Evolutionary conservation across 768 basidiomycete species (phyloP).

Genomic region (Paxillus involutus): DNA sequence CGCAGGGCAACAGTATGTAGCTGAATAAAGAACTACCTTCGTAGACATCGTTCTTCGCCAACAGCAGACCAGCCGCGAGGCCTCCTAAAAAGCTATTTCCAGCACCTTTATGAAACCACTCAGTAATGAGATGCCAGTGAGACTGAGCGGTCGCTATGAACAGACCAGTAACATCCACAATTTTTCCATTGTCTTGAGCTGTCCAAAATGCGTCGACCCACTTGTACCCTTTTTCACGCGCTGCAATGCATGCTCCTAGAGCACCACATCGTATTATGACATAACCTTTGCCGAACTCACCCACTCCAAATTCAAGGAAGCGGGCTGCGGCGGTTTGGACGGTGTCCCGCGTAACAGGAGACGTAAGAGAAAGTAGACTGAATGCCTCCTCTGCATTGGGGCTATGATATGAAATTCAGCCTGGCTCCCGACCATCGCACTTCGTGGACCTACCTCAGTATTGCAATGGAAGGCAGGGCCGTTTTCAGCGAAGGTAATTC

Average conservation of each 20-base stretch:
- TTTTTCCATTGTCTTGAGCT: conserved; percentile 39
- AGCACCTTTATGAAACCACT: conserved; percentile 54
- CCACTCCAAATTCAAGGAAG: conserved; percentile 64
- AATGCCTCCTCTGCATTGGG: conserved; percentile 89
- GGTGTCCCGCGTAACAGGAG: conserved; percentile 37
- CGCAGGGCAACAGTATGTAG: background rate
- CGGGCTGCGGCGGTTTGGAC: conserved; percentile 68
- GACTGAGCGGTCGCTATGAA: conserved; percentile 4
- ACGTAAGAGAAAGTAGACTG: conserved; percentile 57
- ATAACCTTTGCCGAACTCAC: conserved; percentile 45
- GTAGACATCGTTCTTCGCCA: conserved; percentile 57
- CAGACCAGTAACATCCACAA: conserved; percentile 83
- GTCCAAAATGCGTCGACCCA: conserved; percentile 84
- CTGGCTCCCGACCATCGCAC: background rate
- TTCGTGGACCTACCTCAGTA: conserved; percentile 57
- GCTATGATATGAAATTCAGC: conserved; percentile 36
- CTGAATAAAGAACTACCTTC: conserved; percentile 49
- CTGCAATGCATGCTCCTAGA: conserved; percentile 68
- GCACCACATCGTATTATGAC: conserved; percentile 77
- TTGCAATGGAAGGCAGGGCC: conserved; percentile 56
- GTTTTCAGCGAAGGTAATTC: conserved; percentile 68
- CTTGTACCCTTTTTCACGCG: conserved; percentile 35
- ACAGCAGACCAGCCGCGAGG: conserved; percentile 67
- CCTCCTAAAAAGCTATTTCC: conserved; percentile 90
- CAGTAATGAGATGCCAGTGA: conserved; percentile 1